Conservation (phyloP, 352 stramenopile species). For the Phytophthora aleatoria region DNA sequence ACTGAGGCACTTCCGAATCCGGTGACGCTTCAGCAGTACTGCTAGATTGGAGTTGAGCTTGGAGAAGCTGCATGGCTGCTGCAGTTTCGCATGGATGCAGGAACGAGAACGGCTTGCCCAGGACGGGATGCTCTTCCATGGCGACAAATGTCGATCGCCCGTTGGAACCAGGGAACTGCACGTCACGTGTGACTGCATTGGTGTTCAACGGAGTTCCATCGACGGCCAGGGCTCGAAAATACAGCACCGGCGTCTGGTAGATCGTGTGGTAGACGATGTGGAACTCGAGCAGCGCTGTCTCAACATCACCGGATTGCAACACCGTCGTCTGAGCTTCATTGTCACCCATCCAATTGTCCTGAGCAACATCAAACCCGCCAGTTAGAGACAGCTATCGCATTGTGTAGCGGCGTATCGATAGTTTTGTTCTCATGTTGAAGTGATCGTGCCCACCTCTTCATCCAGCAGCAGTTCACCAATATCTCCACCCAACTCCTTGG, state of each 20-base stretch:
- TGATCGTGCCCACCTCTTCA: slow-evolving; percentile 22
- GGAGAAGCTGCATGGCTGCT: slow-evolving; percentile 64
- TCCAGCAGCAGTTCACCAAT: slow-evolving; percentile 22
- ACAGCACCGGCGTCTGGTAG: slow-evolving; percentile 79
- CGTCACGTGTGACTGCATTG: slow-evolving; percentile 20
- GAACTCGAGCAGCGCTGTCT: slow-evolving; percentile 67
- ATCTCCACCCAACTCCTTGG: slow-evolving; percentile 2
- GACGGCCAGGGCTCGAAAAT: slow-evolving; percentile 51
- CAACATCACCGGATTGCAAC: slow-evolving; percentile 1
- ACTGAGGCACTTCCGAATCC: slow-evolving; percentile 23
- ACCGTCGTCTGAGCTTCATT: slow-evolving; percentile 2
- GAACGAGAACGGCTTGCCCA: slow-evolving; percentile 71
- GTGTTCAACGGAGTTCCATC: slow-evolving; percentile 44
- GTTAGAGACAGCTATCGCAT: neutral
- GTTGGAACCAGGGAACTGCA: slow-evolving; percentile 47
- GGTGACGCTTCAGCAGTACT: neutral
- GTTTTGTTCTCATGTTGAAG: slow-evolving; percentile 5
- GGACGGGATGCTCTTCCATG: slow-evolving; percentile 74
- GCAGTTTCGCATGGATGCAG: slow-evolving; percentile 83
- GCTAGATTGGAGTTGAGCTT: slow-evolving; percentile 26
- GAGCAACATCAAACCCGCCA: neutral
- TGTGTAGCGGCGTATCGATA: neutral
- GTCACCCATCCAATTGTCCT: slow-evolving; percentile 13
- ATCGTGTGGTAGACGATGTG: slow-evolving; percentile 84
- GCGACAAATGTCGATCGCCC: slow-evolving; percentile 41